Percentiles rank a stretch among this genome's conserved stretches.
Conservation (phyloP, 2,329 filamentous ascomycete species). For the Microdochium bolleyi region DNA sequence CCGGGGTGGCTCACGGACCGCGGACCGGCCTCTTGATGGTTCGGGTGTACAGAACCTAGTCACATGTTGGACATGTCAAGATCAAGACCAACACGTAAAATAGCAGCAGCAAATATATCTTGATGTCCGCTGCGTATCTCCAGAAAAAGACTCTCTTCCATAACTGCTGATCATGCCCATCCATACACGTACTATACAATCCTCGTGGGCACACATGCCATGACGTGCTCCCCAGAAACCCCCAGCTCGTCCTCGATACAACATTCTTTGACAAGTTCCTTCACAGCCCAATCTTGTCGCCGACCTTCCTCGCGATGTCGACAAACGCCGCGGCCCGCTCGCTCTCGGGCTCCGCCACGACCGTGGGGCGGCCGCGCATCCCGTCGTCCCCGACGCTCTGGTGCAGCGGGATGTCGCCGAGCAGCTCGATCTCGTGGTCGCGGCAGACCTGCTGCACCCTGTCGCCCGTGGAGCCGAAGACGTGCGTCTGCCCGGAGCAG, state of each 20-base stretch:
- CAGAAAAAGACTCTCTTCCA: too few species aligned
- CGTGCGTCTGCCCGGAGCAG: constrained; percentile 64
- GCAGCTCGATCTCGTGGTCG: constrained; percentile 66
- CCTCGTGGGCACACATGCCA: too few species aligned
- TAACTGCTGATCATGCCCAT: constrained; percentile 1
- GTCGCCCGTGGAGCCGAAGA: constrained; percentile 59
- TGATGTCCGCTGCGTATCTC: too few species aligned
- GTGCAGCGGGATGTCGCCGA: constrained; percentile 86
- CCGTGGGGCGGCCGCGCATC: constrained; percentile 79
- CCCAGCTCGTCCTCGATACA: not conserved
- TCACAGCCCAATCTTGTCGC: constrained; percentile 32
- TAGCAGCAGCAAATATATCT: too few species aligned
- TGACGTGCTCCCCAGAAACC: too few species aligned
- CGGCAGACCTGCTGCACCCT: constrained; percentile 62
- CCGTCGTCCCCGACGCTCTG: constrained; percentile 80
- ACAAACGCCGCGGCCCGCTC: constrained; percentile 65
- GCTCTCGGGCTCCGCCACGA: constrained; percentile 77
- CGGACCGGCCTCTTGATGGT: too few species aligned
- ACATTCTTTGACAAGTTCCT: not conserved
- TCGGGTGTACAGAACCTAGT: too few species aligned
- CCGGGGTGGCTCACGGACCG: too few species aligned
- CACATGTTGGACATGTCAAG: too few species aligned
- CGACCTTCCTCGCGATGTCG: constrained; percentile 54
- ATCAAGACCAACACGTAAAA: too few species aligned
- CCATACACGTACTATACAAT: not conserved